Evolutionary conservation across 768 basidiomycete genomes (phyloP).

Genomic region (Kwoniella pini): DNA sequence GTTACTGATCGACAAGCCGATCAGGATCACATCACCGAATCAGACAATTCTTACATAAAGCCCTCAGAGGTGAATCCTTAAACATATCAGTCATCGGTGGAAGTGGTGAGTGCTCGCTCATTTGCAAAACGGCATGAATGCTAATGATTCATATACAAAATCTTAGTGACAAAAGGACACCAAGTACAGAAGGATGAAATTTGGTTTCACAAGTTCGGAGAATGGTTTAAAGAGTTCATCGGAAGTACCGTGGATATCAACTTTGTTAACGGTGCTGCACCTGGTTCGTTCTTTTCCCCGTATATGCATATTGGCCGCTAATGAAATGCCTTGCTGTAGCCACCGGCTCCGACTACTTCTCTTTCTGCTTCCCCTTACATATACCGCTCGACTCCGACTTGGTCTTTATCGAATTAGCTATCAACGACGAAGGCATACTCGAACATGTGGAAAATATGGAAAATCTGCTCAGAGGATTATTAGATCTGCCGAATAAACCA

Average conservation of each 20-base stretch:
- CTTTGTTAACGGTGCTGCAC: slow-evolving; percentile 50
- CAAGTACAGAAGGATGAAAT: slow-evolving; percentile 40
- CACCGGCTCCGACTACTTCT: slow-evolving; percentile 51
- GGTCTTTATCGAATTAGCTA: slow-evolving; percentile 51
- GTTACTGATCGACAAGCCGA: not conserved
- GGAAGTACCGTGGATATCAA: slow-evolving; percentile 24
- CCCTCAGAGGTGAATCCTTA: slow-evolving; percentile 42
- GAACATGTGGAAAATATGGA: slow-evolving; percentile 55
- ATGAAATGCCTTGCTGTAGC: slow-evolving; percentile 24
- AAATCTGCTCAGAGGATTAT: slow-evolving; percentile 49
- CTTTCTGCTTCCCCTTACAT: slow-evolving; percentile 54
- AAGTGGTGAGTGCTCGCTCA: slow-evolving; percentile 49
- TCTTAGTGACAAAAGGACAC: slow-evolving; percentile 52
- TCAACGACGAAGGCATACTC: slow-evolving; percentile 52
- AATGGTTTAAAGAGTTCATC: slow-evolving; percentile 47
- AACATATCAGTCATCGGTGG: slow-evolving; percentile 47
- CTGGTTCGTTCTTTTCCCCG: slow-evolving; percentile 31
- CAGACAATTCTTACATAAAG: slow-evolving; percentile 36
- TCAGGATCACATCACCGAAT: slow-evolving; percentile 39
- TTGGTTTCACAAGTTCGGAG: slow-evolving; percentile 46
- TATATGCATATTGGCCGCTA: no score
- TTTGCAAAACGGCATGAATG: no score
- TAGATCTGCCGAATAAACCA: slow-evolving; percentile 47
- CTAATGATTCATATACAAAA: no score
- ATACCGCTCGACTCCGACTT: slow-evolving; percentile 48